Base-by-base conservation (phyloP, 2,329 filamentous ascomycete species). In the Fusarium praegraminearum region DNA sequence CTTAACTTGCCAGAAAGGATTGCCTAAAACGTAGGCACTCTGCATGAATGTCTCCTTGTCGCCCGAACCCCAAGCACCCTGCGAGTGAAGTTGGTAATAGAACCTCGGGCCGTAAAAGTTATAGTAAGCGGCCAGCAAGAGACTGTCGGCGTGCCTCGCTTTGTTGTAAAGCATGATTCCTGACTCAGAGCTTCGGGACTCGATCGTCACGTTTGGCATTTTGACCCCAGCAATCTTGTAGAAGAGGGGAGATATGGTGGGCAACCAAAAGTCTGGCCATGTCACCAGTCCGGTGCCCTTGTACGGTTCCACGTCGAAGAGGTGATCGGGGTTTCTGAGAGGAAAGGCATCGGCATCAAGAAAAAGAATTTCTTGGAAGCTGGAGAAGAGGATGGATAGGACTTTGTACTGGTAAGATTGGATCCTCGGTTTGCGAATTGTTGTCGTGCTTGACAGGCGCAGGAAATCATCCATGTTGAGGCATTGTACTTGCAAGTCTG, bases 261-360 rank as follows among this genome's bases (percentile, higher is more conserved):
- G 72, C 1, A 74, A 20, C 72, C 72, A 74, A 35, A 74, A 74
- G 57, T 74, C 72, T 2, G 72, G 72, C 72, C 72, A 74, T 4
- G 66, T 73, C 7, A 74, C 72, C 2, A 74, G 40, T 1, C 72
- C 72, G 0, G 47, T 59, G 10, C 62, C 67, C 15, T 57, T 65
- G 9, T 70, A 74, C 0, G 72, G 72, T 15, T 74, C 72, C 4
- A 49, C 51, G 3, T 65, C 50, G 2, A 74, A 62, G 5, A 74
- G 62, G 0, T 70, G 51, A 7, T 74, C 72, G 0, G 72, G 72
- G 2, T 62, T 65, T 32, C 66, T 40, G 3, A 74, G 50, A 3
- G 72, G 72, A 15, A 74, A 74, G 6, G 72, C 72, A 5, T 74
- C 72, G 7, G 72, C 65, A 9, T 74, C 72, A 1, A 74, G 63